phyloP scores from a whole-genome alignment of 1,284 basidiomycete genomes.

The Gomphus bonarii region DNA sequence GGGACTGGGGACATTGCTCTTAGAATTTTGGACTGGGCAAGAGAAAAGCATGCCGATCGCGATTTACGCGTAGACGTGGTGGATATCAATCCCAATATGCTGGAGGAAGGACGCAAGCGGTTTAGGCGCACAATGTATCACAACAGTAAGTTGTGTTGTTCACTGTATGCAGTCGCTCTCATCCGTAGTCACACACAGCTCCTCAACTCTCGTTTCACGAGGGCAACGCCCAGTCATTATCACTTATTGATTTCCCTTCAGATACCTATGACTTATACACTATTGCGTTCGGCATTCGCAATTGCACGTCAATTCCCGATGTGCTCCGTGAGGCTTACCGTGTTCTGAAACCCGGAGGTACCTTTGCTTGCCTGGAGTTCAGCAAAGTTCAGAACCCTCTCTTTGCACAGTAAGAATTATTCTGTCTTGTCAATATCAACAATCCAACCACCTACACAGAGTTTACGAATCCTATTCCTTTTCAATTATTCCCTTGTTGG shows the following conservation, averaged over 20 bases:
- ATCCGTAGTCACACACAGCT: constrained; percentile 37
- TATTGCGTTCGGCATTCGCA: constrained; percentile 97
- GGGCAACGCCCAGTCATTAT: constrained; percentile 85
- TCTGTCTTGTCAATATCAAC: background rate
- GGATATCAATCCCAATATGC: constrained; percentile 95
- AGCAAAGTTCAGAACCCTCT: constrained; percentile 89
- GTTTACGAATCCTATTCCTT: constrained; percentile 96
- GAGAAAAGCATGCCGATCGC: constrained; percentile 81
- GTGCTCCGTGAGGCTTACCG: constrained; percentile 88
- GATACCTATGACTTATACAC: constrained; percentile 94
- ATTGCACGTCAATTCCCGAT: constrained; percentile 88
- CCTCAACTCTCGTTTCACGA: constrained; percentile 91
- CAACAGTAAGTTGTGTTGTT: constrained; percentile 59
- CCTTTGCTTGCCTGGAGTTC: constrained; percentile 95
- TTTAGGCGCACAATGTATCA: constrained; percentile 97
- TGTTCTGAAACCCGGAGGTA: constrained; percentile 93
- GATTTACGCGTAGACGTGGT: constrained; percentile 87
- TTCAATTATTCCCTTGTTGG: constrained; percentile 88
- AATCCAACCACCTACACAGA: constrained; percentile 30
- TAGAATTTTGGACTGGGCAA: constrained; percentile 84
- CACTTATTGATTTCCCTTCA: constrained; percentile 54
- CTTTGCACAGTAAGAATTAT: constrained; percentile 64
- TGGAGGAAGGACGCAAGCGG: constrained; percentile 83
- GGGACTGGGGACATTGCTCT: constrained; percentile 98
- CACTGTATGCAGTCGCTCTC: constrained; percentile 5